Percentiles rank a stretch among this genome's conserved stretches.
These are phyloP conservation scores for Neonectria hederae DNA, from an alignment of 2,329 filamentous ascomycete species.

Conservation along the genomic window DNA sequence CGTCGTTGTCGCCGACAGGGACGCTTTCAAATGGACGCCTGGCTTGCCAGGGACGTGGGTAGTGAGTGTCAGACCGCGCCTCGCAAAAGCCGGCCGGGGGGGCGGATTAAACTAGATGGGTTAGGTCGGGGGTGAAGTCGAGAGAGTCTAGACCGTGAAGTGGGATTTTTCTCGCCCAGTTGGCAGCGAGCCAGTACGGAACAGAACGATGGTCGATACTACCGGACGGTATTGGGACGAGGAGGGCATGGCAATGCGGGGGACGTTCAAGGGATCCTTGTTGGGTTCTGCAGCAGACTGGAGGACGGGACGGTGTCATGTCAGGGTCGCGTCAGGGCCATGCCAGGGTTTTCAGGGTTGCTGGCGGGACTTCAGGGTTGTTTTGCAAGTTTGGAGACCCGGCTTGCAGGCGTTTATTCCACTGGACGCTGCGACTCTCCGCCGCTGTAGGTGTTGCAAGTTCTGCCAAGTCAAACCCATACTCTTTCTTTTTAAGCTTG, in stretches of 20 bases:
- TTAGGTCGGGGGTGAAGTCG: no score
- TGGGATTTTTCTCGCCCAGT: no score
- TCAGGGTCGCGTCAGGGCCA: neutral
- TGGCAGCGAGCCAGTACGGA: no score
- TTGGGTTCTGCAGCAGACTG: neutral
- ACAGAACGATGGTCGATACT: neutral
- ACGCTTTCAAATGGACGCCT: neutral
- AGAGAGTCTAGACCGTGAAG: no score
- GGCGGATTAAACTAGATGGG: no score
- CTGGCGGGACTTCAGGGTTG: no score
- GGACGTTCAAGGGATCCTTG: neutral
- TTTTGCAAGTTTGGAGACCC: neutral
- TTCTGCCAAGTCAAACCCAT: neutral
- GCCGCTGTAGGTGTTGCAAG: neutral
- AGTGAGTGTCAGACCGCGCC: neutral
- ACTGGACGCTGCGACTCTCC: neutral
- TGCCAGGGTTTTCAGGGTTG: neutral
- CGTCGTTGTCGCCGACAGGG: neutral
- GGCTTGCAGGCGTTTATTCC: neutral
- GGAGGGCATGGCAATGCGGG: neutral
- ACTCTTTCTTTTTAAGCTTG: neutral
- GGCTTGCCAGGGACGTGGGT: neutral
- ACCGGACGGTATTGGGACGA: neutral
- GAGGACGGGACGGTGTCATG: neutral
- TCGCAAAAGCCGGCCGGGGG: neutral